Evolutionary conservation across 23 red algal genomes (phyloP), one percentile per base, ranked within the genome.

Genomic region (Gracilariopsis chorda): DNA sequence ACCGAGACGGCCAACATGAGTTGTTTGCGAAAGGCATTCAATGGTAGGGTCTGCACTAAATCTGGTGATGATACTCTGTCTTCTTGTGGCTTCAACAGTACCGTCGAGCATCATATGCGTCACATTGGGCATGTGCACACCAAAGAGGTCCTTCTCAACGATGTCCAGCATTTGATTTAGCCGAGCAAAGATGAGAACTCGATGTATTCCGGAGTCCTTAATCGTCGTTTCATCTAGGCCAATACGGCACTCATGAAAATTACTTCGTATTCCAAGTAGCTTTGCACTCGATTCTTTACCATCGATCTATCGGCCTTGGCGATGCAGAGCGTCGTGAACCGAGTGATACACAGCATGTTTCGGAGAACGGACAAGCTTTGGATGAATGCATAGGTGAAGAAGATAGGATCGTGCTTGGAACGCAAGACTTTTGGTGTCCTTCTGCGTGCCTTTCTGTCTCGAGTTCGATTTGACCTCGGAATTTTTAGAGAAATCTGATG

Each of bases 1-100:
- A 3, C 92, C 92, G 6, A 95, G 83, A 3, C 92, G 84, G 2
- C 92, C 92, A 2, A 95, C 72, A 49, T 90, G 82, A 16, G 92
- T 95, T 0, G 92, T 95, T 48, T 90, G 34, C 65, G 90, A 57
- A 55, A 95, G 75, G 29, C 64, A 81, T 37, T 89, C 75, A 32
- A 95, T 95, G 36, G 88, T 90, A 13, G 92, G 92, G 49, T 95
- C 92, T 1, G 84, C 75, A 67, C 90, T 95, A 51, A 95, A 95
- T 20, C 92, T 52, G 30, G 86, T 89, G 39, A 92, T 86, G 25
- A 95, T 90, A 4, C 45, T 55, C 44, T 95, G 92, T n/a, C 92
- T 84, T 43, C 58, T 48, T n/a, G n/a, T n/a, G n/a, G n/a, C n/a
- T n/a, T n/a, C n/a, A n/a, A n/a, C n/a, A n/a, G n/a, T n/a, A n/a